A percentile compares a stretch with the other conserved stretches of the same genome.
Evolutionary conservation across 1,284 basidiomycete genomes (phyloP).

Genomic region (Apiotrichum brassicae): DNA sequence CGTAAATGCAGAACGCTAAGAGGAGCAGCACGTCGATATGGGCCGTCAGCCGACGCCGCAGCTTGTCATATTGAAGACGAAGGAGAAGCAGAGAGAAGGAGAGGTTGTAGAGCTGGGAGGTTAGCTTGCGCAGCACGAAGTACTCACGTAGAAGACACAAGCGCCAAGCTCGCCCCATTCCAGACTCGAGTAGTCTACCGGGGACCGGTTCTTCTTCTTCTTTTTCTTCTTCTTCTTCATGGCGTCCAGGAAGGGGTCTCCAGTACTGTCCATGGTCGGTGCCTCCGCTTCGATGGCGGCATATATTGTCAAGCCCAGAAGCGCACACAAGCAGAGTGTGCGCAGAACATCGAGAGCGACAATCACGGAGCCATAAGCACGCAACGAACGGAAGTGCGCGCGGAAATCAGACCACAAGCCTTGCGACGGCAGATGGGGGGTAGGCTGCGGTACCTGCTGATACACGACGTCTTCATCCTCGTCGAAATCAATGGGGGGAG

Average conservation of each 20-base stretch:
- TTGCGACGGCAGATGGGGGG: conserved; percentile 33
- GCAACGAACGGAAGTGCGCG: conserved; percentile 33
- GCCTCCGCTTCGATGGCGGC: conserved; percentile 41
- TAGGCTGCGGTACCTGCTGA: conserved; percentile 10
- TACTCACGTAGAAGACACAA: conserved; percentile 42
- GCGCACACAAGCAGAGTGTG: conserved; percentile 30
- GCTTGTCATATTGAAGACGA: conserved; percentile 30
- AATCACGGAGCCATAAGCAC: conserved; percentile 35
- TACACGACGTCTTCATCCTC: conserved; percentile 17
- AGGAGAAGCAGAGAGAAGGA: conserved; percentile 39
- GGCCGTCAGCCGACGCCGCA: conserved; percentile 35
- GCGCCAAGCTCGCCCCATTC: conserved; percentile 46
- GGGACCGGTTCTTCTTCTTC: conserved; percentile 34
- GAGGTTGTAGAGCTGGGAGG: conserved; percentile 33
- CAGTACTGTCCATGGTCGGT: conserved; percentile 14
- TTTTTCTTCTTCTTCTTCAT: conserved; percentile 33
- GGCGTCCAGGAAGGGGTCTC: conserved; percentile 11
- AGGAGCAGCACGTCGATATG: conserved; percentile 47
- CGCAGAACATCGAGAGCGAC: conserved; percentile 40
- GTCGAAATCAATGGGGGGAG: conserved; percentile 22
- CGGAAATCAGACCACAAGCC: conserved; percentile 40
- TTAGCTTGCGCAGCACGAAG: not conserved
- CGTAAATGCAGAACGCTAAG: conserved; percentile 50
- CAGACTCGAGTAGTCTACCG: conserved; percentile 37
- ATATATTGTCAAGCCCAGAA: conserved; percentile 42